Base-by-base conservation (phyloP, 2,329 filamentous ascomycete species). In the Orbilia oligospora region DNA sequence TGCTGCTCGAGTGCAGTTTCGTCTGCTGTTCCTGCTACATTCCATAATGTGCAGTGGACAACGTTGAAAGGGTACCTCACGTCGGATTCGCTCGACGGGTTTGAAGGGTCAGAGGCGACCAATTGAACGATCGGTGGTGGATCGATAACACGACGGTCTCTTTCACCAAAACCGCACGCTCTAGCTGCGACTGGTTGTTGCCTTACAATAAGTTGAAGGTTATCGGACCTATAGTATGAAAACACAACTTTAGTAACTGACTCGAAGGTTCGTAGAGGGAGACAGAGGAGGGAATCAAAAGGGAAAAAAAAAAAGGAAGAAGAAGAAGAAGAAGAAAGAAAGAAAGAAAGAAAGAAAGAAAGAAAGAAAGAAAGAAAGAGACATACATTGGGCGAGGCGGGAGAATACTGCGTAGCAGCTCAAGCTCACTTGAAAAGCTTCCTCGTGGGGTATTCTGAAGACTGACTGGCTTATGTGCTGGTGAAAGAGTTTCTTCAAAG, bases 61-160 rank as follows among this genome's bases (percentile, higher is more conserved):
- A 93, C 91, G 71, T 90, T 90, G 81, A 90, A 89, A 64, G 89
- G 89, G 82, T 90, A 89, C 48, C 89, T 88, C 27, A 92, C 84
- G 80, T 93, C 90, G 55, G 89, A 88, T 48, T 86, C 84, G 27
- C 84, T 83, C 18, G 83, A 81, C 53, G 86, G 85, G 14, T 85
- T 87, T 41, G 85, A 86, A 0, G 88, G 86, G 79, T 91, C 88
- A 65, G 89, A 88, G 71, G 93, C 88, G 30, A 87, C 86, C 56
- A 95, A 88, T 83, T 95, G 90, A 22, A 96, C 88, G 82, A 96
- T 95, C 14, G 93, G 93, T 1, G 93, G 93, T 48, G 93, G 93
- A 82, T 96, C 93, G 80, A 96, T 92, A 16, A 94, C 92, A 79
- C 93, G 88, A 46, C 93, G 89, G 83, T 96, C 93, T 80, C 92